Evolutionary conservation across 1,284 basidiomycete species (phyloP), one percentile per base, ranked within the genome.

Genomic region (Pholiota adiposa): DNA sequence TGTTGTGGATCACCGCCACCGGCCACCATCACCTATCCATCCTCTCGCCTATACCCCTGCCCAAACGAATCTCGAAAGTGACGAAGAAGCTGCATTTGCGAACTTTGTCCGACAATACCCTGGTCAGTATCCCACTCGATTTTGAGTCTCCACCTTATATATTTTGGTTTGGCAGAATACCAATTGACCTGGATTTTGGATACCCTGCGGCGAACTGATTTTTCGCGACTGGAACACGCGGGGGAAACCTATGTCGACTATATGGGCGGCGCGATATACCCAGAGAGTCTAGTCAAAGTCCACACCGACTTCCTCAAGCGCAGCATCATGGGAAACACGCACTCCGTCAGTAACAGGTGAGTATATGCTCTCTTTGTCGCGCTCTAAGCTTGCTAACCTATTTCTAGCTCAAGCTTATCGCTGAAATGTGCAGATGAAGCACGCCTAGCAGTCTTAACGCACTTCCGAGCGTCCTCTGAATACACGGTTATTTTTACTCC

Each of bases 401-500:
- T 16, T 33, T 19, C 36, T 46, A 93, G 91, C 66, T 92, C 92
- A 19, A 83, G 79, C 62, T 71, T 93, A 46, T 92, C 90, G 16
- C 74, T 88, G 19, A 77, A 80, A 50, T 87, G 82, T 66, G 86
- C 87, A 11, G 76, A 83, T 52, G 86, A 90, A 67, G 92, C 91
- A 14, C 83, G 91, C 18, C 70, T 79, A 11, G 83, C 86, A 44
- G 86, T 93, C 0, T 81, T 93, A 7, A 77, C 86, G 2, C 92
- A 91, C 75, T 90, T 92, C 69, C 79, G 82, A 43, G 91, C 89
- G 12, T 82, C 89, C 4, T 79, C 82, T 27, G 79, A 86, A 1
- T 94, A 92, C 70, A 87, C 88, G 16, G 89, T 94, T 56, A 78
- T 94, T 57, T 94, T 93, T 73, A 94, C 93, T 4, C 76, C 88